Evolutionary conservation across 805 yeast genomes (phyloP).

Genomic region (Ogataea nitratoaversa): DNA sequence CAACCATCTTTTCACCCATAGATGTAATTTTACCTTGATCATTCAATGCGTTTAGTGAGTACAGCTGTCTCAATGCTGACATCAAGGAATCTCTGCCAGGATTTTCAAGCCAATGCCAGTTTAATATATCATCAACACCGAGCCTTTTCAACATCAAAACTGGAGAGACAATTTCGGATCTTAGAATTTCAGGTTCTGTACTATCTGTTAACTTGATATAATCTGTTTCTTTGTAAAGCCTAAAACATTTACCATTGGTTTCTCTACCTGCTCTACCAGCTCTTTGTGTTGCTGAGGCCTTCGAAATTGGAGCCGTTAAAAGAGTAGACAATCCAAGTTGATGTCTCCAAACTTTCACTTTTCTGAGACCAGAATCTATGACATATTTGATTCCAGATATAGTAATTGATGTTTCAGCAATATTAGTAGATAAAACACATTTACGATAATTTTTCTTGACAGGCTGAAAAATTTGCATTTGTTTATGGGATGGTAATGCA

Average conservation of each 20-base stretch:
- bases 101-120: slow-evolving; percentile 90
- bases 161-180: slow-evolving; percentile 83
- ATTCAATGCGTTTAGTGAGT: slow-evolving; percentile 74
- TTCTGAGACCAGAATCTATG: slow-evolving; percentile 86
- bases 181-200: slow-evolving; percentile 89
- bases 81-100: slow-evolving; percentile 78
- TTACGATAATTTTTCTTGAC: slow-evolving; percentile 69
- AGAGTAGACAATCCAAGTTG: slow-evolving; percentile 89
- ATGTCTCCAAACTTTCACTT: slow-evolving; percentile 93
- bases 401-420: slow-evolving; percentile 97
- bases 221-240: slow-evolving; percentile 75
- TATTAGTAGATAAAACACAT: slow-evolving; percentile 87
- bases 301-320: slow-evolving; percentile 86
- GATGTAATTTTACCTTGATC: slow-evolving; percentile 71
- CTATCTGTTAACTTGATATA: slow-evolving; percentile 61
- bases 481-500: slow-evolving; percentile 82
- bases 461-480: slow-evolving; percentile 71
- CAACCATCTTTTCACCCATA: slow-evolving; percentile 81
- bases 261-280: slow-evolving; percentile 99
- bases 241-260: slow-evolving; percentile 80
- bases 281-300: slow-evolving; percentile 92
- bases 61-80: slow-evolving; percentile 74
- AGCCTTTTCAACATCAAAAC: slow-evolving; percentile 77
- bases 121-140: slow-evolving; percentile 76
- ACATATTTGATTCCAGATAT: slow-evolving; percentile 93